Percentiles rank a stretch among this genome's conserved stretches.
Evolutionary conservation across 2,329 filamentous ascomycete genomes (phyloP).

Genomic region (Colletotrichum karsti): DNA sequence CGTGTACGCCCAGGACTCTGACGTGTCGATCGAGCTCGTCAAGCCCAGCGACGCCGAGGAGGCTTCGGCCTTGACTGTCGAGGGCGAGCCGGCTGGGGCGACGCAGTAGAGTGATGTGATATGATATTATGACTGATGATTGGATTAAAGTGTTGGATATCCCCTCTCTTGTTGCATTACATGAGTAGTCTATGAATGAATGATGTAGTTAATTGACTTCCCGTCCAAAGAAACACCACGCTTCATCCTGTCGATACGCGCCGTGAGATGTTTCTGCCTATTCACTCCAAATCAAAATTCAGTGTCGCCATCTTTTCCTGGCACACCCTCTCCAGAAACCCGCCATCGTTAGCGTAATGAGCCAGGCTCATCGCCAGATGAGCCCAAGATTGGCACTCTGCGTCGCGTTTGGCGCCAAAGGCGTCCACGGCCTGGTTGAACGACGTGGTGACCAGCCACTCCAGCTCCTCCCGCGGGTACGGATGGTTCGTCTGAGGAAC

Average conservation of each 20-base stretch:
- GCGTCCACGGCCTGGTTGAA: conserved; percentile 78
- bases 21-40: conserved; percentile 43
- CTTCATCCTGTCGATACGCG: too few species aligned
- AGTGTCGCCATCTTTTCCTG: conserved; percentile 7
- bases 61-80: conserved; percentile 36
- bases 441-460: conserved; percentile 76
- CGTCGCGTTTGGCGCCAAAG: conserved; percentile 64
- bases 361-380: conserved; percentile 70
- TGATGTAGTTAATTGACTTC: background rate
- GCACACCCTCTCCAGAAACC: conserved; percentile 40
- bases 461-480: conserved; percentile 74
- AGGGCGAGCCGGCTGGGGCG: conserved; percentile 38
- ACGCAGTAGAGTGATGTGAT: conserved; percentile 27
- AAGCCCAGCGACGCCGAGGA: conserved; percentile 41
- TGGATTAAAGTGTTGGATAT: background rate
- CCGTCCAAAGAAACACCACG: too few species aligned
- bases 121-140: background rate
- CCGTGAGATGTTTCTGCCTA: too few species aligned
- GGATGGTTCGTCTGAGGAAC: conserved; percentile 45
- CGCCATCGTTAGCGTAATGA: conserved; percentile 63
- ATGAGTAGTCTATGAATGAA: background rate
- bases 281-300: conserved; percentile 3
- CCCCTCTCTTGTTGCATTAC: background rate
- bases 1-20: conserved; percentile 46
- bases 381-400: conserved; percentile 67